Base-by-base conservation (phyloP, 2,329 filamentous ascomycete species). In the Nemania bipapillata region DNA sequence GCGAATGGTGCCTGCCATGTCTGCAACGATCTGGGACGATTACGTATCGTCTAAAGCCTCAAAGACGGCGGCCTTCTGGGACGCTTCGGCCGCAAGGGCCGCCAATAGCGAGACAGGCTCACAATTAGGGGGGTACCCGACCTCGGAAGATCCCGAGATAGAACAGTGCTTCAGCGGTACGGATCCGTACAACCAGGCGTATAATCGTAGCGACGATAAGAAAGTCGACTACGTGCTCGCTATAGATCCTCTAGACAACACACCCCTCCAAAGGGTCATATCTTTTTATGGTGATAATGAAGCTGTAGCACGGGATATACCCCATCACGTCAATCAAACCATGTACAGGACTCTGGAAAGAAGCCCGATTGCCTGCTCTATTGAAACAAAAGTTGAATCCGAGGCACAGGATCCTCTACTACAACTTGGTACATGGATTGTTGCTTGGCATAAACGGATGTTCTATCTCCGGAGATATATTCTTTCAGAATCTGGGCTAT, bases 371-470 rank as follows among this genome's bases (percentile, higher is more conserved):
- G 57, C 57, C 22, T 52, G 47, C 32, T 61, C 47, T 2, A 40
- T 65, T 32, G 26, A 20, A 32, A 65, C 63, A 24, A 60, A 37
- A 24, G 37, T 26, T 12, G 24, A 55, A 12, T 58, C 52, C 28
- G 12, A 49, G n/a, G 12, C 24, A 8, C 7, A n/a, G 4, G 54
- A 58, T 15, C 54, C 54, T 37, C 17, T 65, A 22, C 11, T 55
- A 9, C 50, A 47, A 35, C 64, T 66, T n/a, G 40, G 40, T 15
- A 61, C 24, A 20, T 61, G 63, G 63, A 32, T 53, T 24, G 35
- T 56, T 22, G 63, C 49, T 49, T 59, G 63, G 63, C 37, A 66
- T 42, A 61, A 60, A 56, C 45, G 63, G 35, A 59, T 61, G 47
- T 11, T 8, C 32, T 15, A 30, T 47, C 54, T 60, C 1, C 63